These are phyloP conservation scores for Ustilago cynodontis DNA, from an alignment of 1,284 basidiomycete genomes.

Conservation along the genomic window DNA sequence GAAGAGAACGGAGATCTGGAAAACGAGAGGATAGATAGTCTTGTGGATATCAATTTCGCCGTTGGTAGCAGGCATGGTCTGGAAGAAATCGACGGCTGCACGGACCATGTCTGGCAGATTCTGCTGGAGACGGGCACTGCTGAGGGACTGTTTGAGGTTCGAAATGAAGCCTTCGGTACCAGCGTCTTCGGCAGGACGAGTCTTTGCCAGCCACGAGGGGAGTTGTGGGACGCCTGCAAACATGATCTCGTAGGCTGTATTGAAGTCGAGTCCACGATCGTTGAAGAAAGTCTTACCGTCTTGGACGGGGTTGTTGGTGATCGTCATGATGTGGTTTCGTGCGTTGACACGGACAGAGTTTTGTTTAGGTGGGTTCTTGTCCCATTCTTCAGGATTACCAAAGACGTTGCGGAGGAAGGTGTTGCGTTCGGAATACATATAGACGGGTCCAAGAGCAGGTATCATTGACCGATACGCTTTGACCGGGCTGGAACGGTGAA, in stretches of 20 bases:
- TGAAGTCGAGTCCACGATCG: slow-evolving; percentile 48
- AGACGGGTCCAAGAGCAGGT: slow-evolving; percentile 38
- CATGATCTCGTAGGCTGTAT: slow-evolving; percentile 44
- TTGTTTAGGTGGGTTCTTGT: slow-evolving; percentile 25
- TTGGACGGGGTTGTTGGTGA: slow-evolving; percentile 31
- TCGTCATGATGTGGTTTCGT: slow-evolving; percentile 41
- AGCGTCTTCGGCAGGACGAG: slow-evolving; percentile 32
- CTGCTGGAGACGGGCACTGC: slow-evolving; percentile 16
- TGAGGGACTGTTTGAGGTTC: slow-evolving; percentile 38
- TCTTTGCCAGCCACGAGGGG: slow-evolving; percentile 23
- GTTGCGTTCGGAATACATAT: slow-evolving; percentile 45
- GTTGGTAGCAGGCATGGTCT: slow-evolving; percentile 17
- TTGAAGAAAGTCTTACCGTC: slow-evolving; percentile 56
- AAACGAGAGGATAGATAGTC: slow-evolving; percentile 53
- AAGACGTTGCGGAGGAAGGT: slow-evolving; percentile 44
- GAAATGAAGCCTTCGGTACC: slow-evolving; percentile 32
- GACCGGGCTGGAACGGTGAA: slow-evolving; percentile 27
- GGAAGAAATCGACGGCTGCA: slow-evolving; percentile 24
- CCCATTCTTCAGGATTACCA: slow-evolving; percentile 49
- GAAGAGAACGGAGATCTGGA: slow-evolving; percentile 46
- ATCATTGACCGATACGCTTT: slow-evolving; percentile 27
- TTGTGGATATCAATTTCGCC: slow-evolving; percentile 41
- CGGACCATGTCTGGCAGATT: slow-evolving; percentile 38
- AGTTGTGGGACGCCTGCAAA: slow-evolving; percentile 52
- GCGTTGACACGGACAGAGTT: slow-evolving; percentile 35